Conservation (phyloP, 108 stramenopile genomes). For the Poteriospumella lacustris region DNA sequence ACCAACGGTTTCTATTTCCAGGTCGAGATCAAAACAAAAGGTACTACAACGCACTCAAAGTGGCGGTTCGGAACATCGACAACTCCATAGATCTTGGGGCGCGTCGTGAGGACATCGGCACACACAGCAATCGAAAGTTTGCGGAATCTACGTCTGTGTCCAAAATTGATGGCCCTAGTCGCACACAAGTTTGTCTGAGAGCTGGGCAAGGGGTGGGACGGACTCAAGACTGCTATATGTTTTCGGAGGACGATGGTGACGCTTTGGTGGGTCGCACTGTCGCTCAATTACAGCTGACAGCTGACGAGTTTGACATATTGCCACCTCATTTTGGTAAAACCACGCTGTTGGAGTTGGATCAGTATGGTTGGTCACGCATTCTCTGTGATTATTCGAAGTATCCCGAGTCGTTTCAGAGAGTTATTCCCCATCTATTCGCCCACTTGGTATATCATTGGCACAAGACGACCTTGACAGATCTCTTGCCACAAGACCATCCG, state of each 20-base stretch:
- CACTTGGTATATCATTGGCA: conserved; percentile 5
- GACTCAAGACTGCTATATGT: conserved; percentile 15
- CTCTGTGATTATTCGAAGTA: neutral
- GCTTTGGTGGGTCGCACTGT: conserved; percentile 11
- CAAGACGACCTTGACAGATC: too few relatives aligned
- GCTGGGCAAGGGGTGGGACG: neutral
- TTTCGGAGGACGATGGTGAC: conserved; percentile 2
- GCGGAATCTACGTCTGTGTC: neutral
- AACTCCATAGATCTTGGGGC: neutral
- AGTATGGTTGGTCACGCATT: neutral
- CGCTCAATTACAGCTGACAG: neutral
- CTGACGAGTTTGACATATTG: conserved; percentile 4
- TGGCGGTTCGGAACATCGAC: too few relatives aligned
- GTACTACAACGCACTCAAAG: too few relatives aligned
- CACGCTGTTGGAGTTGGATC: neutral
- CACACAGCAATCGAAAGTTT: conserved; percentile 21
- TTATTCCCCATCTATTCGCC: conserved; percentile 3
- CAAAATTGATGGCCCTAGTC: neutral
- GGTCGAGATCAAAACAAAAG: too few relatives aligned
- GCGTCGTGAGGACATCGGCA: neutral
- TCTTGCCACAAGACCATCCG: too few relatives aligned
- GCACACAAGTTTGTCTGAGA: conserved; percentile 3
- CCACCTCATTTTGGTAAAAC: conserved; percentile 16
- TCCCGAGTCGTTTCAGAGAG: conserved; percentile 14
- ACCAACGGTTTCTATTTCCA: too few relatives aligned